Evolutionary conservation across 306 rosid species (phyloP).

Genomic region (Cucurbita argyrosperma): DNA sequence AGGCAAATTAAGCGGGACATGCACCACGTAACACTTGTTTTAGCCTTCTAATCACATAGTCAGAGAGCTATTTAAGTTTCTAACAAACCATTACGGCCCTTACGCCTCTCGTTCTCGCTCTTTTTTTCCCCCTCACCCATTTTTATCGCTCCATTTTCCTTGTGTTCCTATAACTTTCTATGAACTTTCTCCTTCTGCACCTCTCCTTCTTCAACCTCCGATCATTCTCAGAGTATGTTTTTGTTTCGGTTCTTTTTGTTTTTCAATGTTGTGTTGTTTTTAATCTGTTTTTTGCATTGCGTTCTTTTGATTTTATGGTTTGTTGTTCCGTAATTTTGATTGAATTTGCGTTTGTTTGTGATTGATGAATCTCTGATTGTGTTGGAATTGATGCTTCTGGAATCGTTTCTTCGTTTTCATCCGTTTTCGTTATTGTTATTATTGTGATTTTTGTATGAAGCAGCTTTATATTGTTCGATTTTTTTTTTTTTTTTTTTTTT

Average conservation of each 20-base stretch:
- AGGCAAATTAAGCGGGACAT: neutral
- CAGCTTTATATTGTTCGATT: neutral
- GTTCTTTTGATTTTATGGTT: neutral
- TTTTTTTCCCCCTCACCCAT: neutral
- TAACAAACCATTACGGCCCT: neutral
- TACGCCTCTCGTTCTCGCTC: neutral
- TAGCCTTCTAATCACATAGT: neutral
- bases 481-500: neutral
- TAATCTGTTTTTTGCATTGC: too few relatives aligned
- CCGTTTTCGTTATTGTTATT: neutral
- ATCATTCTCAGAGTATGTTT: neutral
- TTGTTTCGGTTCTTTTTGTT: neutral
- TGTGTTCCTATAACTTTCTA: neutral
- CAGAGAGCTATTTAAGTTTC: conserved; percentile 5
- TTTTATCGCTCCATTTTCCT: neutral
- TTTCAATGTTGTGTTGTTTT: neutral
- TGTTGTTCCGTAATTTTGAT: neutral
- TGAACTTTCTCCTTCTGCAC: neutral
- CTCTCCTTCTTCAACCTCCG: neutral
- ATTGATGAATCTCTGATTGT: neutral
- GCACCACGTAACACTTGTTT: neutral
- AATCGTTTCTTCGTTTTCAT: neutral
- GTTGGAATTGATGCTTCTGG: neutral
- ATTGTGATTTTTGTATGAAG: neutral
- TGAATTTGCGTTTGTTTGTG: neutral